Percentiles rank a stretch among this genome's conserved stretches.
phyloP scores from a whole-genome alignment of 2,329 filamentous ascomycete genomes.

The Eutypella sp. region DNA sequence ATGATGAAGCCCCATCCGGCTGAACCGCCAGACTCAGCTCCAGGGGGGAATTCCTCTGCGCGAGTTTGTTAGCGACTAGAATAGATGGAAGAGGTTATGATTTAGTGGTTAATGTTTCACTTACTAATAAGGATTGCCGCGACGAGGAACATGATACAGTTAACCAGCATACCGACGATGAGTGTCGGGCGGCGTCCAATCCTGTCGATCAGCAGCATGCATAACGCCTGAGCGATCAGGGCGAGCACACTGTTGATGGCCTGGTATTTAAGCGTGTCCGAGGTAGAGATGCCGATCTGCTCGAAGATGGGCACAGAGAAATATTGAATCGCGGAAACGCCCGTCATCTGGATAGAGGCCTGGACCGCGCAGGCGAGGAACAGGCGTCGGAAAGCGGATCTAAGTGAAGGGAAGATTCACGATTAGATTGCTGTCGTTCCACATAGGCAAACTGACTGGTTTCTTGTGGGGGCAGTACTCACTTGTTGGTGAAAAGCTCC shows the following conservation, averaged over 20 bases:
- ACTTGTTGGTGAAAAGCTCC: conserved; percentile 61
- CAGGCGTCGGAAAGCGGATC: conserved; percentile 64
- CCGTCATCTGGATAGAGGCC: conserved; percentile 71
- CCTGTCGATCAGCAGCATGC: conserved; percentile 64
- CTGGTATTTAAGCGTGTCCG: conserved; percentile 68
- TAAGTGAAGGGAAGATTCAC: conserved; percentile 8
- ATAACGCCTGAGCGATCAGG: conserved; percentile 61
- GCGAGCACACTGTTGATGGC: conserved; percentile 70
- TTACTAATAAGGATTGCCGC: conserved; percentile 46
- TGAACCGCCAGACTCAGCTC: conserved; percentile 41
- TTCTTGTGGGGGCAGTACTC: conserved; percentile 1
- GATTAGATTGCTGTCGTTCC: conserved; percentile 6
- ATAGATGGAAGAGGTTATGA: neutral
- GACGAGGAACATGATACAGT: conserved; percentile 68
- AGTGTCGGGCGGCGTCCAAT: conserved; percentile 68
- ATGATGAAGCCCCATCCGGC: conserved; percentile 72
- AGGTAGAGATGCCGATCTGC: conserved; percentile 62
- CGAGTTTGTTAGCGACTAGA: neutral
- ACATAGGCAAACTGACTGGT: neutral
- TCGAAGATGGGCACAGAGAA: conserved; percentile 63
- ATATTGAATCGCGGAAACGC: conserved; percentile 70
- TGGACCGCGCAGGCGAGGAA: conserved; percentile 67
- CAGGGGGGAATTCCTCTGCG: conserved; percentile 54
- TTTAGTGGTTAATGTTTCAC: conserved; percentile 4
- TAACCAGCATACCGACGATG: conserved; percentile 67